Base-by-base conservation (phyloP, 2,329 filamentous ascomycete species). In the Aaosphaeria arxii region DNA sequence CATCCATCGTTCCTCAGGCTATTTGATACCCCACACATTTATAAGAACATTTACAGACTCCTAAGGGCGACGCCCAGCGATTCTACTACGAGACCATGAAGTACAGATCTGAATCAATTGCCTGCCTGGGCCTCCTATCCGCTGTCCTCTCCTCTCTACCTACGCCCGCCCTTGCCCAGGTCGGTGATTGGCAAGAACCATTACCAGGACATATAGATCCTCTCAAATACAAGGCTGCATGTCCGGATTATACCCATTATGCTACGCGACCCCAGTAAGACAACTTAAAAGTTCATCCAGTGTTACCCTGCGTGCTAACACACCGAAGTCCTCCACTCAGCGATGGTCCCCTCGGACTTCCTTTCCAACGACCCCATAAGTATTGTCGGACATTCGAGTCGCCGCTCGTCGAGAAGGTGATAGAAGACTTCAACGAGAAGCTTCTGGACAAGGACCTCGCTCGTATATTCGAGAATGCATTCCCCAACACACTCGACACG, bases 391-490 rank as follows among this genome's bases (percentile, higher is more conserved):
- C 91, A 0, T 99, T 97, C 72, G 82, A 84, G 47, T 96, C 91
- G 1, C 82, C 87, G 28, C 79, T 87, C 4, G 95, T 97, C 41
- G 94, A 99, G 69, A 80, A 88, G 62, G 88, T 96, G 44, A 96
- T 99, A 53, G 70, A 83, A 30, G 85, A 96, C 57, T 78, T 99
- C 56, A 94, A 87, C 5, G 79, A 82, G 30, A 86, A 83, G 45
- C 88, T 99, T 74, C 79, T 85, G 50, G 87, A 97, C 62, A 86
- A 87, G 11, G 94, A 97, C 60, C 81, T 99, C 9, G 92, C 92
- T 4, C 85, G 91, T 29, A 77, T 99, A 7, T 99, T 99, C 66
- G 90, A 95, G 67, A 99, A 99, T 66, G 86, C 92, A 2, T 97
- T 95, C 56, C 92, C 92, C 4, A 95, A 94, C 52, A 92, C 89